Conservation (phyloP, 768 basidiomycete species). For the Cystobasidiopsis lactophilus region DNA sequence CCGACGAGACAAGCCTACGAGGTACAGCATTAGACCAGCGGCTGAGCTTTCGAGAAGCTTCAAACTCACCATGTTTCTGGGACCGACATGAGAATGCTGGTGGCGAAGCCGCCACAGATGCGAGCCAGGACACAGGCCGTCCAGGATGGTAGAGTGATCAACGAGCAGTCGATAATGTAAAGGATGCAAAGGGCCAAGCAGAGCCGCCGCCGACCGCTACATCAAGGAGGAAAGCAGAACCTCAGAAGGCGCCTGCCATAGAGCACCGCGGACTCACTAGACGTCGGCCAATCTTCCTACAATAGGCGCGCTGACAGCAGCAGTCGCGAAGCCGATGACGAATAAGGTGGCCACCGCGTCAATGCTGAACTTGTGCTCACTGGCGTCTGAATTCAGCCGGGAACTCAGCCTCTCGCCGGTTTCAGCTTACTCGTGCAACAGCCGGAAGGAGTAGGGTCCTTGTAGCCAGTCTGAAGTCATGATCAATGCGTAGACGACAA, state of each 20-base stretch:
- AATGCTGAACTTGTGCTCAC: constrained; percentile 30
- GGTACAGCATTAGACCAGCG: background rate
- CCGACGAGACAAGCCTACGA: constrained; percentile 40
- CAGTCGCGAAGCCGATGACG: constrained; percentile 53
- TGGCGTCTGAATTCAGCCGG: too few relatives aligned
- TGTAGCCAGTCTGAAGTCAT: constrained; percentile 59
- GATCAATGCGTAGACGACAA: constrained; percentile 41
- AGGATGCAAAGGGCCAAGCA: constrained; percentile 52
- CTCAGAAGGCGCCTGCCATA: background rate
- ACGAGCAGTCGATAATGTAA: constrained; percentile 39
- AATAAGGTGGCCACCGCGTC: constrained; percentile 46
- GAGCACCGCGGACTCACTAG: constrained; percentile 31
- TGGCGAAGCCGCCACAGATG: constrained; percentile 46
- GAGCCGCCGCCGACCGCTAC: constrained; percentile 42
- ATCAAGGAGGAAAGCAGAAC: background rate
- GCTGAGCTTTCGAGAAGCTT: too few relatives aligned
- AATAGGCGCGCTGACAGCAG: constrained; percentile 44
- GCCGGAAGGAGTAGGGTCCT: constrained; percentile 54
- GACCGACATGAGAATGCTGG: constrained; percentile 26
- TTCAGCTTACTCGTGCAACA: constrained; percentile 39
- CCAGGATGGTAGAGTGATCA: constrained; percentile 36
- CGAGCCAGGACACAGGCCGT: constrained; percentile 44
- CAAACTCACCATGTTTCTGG: background rate
- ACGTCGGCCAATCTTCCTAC: constrained; percentile 61
- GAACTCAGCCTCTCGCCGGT: background rate